phyloP scores from a whole-genome alignment of 1,284 basidiomycete genomes.

The Irpex lacteus region DNA sequence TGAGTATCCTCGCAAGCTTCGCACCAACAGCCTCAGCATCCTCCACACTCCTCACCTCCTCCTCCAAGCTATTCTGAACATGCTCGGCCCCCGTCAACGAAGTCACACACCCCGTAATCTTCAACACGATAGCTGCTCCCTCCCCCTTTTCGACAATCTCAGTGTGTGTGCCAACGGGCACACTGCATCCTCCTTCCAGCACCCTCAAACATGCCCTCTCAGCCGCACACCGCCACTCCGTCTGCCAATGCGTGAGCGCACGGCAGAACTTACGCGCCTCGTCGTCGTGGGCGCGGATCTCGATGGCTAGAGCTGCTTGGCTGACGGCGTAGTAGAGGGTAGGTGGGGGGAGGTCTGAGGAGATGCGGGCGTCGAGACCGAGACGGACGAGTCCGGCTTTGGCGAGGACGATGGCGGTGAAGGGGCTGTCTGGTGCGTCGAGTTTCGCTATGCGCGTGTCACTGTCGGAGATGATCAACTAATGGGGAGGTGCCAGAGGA shows the following conservation, averaged over 20 bases:
- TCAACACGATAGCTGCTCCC: constrained; percentile 41
- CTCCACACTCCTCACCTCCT: constrained; percentile 48
- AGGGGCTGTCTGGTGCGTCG: constrained; percentile 83
- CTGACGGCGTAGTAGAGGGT: constrained; percentile 88
- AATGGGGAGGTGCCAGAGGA: neutral
- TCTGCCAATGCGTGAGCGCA: constrained; percentile 71
- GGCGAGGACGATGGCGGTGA: constrained; percentile 89
- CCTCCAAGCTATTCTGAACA: constrained; percentile 63
- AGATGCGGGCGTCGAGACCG: constrained; percentile 76
- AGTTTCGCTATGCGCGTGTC: constrained; percentile 91
- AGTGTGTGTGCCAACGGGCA: constrained; percentile 89
- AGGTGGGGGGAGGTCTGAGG: constrained; percentile 73
- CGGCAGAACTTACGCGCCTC: constrained; percentile 63
- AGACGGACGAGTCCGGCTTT: constrained; percentile 89
- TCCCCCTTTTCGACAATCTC: constrained; percentile 34
- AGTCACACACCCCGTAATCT: constrained; percentile 80
- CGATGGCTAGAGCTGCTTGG: constrained; percentile 90
- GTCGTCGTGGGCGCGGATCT: constrained; percentile 76
- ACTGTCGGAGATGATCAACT: constrained; percentile 33
- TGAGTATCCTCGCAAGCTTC: constrained; percentile 60
- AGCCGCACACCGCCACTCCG: constrained; percentile 73
- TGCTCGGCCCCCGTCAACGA: constrained; percentile 69
- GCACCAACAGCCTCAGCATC: constrained; percentile 73
- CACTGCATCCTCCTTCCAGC: constrained; percentile 95
- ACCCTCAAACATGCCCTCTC: constrained; percentile 87